These are phyloP conservation scores for Knufia fluminis DNA, from an alignment of 2,329 filamentous ascomycete species.

Conservation along the genomic window DNA sequence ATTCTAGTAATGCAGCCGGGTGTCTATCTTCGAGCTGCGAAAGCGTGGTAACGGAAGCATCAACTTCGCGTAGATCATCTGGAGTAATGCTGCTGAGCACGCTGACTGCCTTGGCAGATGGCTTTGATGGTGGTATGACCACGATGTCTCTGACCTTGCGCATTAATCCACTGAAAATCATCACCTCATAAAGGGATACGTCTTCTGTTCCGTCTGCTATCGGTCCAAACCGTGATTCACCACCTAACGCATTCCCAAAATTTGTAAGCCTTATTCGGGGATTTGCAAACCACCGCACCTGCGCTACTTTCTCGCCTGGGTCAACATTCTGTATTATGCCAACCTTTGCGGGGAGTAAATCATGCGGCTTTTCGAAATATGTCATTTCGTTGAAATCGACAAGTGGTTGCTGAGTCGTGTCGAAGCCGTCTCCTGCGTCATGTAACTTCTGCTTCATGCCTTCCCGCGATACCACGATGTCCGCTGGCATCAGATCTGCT, in stretches of 20 bases:
- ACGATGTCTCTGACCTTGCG: conserved; percentile 46
- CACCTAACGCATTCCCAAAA: conserved; percentile 30
- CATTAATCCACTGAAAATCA: conserved; percentile 40
- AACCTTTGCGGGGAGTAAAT: conserved; percentile 38
- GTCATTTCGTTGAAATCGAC: conserved; percentile 22
- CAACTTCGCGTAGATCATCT: conserved; percentile 2
- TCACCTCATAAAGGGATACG: conserved; percentile 51
- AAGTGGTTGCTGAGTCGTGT: conserved; percentile 4
- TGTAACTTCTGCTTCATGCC: conserved; percentile 18
- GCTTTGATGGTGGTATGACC: conserved; percentile 31
- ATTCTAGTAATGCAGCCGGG: not conserved
- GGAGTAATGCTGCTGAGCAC: not conserved
- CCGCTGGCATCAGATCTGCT: conserved; percentile 50
- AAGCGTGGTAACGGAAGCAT: conserved; percentile 1
- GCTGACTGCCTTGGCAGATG: not conserved
- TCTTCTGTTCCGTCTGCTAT: conserved; percentile 38
- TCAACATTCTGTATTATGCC: conserved; percentile 51
- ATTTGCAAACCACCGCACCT: conserved; percentile 44
- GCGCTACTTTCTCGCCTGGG: conserved; percentile 47
- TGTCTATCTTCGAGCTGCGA: not conserved
- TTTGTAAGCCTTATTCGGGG: conserved; percentile 30
- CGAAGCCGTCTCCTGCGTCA: not conserved
- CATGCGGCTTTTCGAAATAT: conserved; percentile 20
- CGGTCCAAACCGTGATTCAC: conserved; percentile 35
- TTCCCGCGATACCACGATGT: conserved; percentile 44